These are phyloP conservation scores for Microthlaspi erraticum DNA, from an alignment of 345 rosid species.

Conservation along the genomic window DNA sequence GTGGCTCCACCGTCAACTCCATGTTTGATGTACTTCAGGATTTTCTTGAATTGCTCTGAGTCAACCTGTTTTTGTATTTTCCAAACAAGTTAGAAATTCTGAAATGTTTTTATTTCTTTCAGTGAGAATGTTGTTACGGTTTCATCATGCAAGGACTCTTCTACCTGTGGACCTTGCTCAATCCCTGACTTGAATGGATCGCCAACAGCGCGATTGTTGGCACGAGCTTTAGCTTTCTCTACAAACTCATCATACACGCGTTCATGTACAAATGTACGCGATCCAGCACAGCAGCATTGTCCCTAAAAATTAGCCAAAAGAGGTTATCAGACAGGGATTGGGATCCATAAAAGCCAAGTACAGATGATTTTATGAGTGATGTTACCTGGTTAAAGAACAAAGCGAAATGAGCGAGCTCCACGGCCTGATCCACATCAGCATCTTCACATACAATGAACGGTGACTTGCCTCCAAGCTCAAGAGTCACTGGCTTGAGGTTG, in stretches of 20 bases:
- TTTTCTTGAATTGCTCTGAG: slow-evolving; percentile 71
- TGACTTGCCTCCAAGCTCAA: slow-evolving; percentile 99
- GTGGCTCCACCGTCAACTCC: slow-evolving; percentile 89
- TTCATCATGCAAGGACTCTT: slow-evolving; percentile 30
- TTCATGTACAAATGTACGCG: slow-evolving; percentile 95
- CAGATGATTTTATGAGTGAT: slow-evolving; percentile 5
- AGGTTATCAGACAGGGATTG: background rate
- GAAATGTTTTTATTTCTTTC: slow-evolving; percentile 12
- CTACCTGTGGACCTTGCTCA: slow-evolving; percentile 98
- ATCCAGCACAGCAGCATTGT: slow-evolving; percentile 95
- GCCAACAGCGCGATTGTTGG: slow-evolving; percentile 69
- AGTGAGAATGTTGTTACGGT: slow-evolving; percentile 14
- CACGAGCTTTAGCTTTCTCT: slow-evolving; percentile 85
- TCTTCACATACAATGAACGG: slow-evolving; percentile 94
- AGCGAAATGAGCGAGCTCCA: slow-evolving; percentile 80
- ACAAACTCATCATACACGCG: slow-evolving; percentile 77
- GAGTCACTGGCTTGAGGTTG: slow-evolving; percentile 89
- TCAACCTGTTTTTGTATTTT: slow-evolving; percentile 61
- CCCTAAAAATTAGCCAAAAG: slow-evolving; percentile 57
- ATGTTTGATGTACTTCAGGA: slow-evolving; percentile 64
- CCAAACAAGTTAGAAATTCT: slow-evolving; percentile 20
- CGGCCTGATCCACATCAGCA: slow-evolving; percentile 91
- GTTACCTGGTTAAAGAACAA: slow-evolving; percentile 91
- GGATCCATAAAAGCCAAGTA: background rate
- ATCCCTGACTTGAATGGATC: slow-evolving; percentile 85